Evolutionary conservation across 495 filamentous ascomycete species (phyloP), one percentile per base, ranked within the genome.

Genomic region (Terfezia claveryi): DNA sequence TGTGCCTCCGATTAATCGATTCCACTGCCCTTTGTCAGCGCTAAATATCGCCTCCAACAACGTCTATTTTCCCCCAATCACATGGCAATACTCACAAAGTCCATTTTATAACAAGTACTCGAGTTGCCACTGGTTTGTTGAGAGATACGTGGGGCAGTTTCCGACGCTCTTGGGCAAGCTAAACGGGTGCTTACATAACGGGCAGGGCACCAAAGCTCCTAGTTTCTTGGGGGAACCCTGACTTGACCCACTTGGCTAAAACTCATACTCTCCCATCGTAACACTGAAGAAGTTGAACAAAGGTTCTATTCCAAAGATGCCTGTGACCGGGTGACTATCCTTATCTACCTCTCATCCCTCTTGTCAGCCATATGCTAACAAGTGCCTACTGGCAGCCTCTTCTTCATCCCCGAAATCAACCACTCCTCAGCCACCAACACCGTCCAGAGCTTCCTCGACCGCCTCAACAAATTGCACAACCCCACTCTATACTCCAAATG

Each of bases 1-100:
- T 59, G 79, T 82, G 64, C 85, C 85, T 66, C 85, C 87, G 69
- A 94, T 79, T 62, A 94, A 76, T 69, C 88, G 81, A 70, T 84
- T 85, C 82, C 84, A 92, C 85, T 92, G 61, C 38, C 27, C 27
- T 7, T 32, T 5, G 27, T 46, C 17, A 14, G 41, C 41, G 1
- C 8, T 14, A 46, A 9, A 14, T 20, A 46, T 8, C 41, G 41
- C 41, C 38, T 14, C 41, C 41, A 9, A 9, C 41, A 46, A 14
- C 41, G 12, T 46, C 4, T 46, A 20, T 20, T 46, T 20, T 46
- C 41, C 41, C 10, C 17, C 41, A 14, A 14, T 20, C 17, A 20
- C 14, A 20, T 14, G 41, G 41, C 41, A 2, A 46, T 46, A 46
- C 41, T 46, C 41, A 46, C 41, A 46, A 46, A 46, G 17, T 46